phyloP scores from a whole-genome alignment of 345 rosid genomes.

The Garcia nutans region DNA sequence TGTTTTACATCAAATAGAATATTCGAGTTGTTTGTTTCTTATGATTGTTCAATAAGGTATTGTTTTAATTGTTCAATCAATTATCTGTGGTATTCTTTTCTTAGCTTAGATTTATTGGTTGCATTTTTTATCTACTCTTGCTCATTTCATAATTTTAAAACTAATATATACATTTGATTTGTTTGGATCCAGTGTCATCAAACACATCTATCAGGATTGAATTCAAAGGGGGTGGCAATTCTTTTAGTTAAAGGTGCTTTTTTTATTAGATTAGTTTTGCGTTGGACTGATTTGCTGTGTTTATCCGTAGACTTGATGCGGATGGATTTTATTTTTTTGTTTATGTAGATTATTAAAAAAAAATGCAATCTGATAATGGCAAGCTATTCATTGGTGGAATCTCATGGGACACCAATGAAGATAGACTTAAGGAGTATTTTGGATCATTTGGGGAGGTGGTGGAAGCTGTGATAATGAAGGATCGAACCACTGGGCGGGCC shows the following conservation, averaged over 20 bases:
- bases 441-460: conserved; percentile 82
- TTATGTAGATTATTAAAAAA: conserved; percentile 33
- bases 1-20: conserved; percentile 20
- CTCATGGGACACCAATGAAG: conserved; percentile 99
- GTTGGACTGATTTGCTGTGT: conserved; percentile 19
- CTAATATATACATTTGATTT: conserved; percentile 10
- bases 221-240: conserved; percentile 7
- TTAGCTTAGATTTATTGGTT: conserved; percentile 17
- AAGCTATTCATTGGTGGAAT: conserved; percentile 96
- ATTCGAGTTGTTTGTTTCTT: conserved; percentile 22
- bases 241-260: background rate
- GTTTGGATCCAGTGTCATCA: conserved; percentile 34
- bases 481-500: conserved; percentile 96
- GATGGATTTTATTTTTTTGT: background rate
- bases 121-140: background rate
- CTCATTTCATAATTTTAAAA: background rate
- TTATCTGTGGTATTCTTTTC: conserved; percentile 6
- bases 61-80: conserved; percentile 16
- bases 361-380: conserved; percentile 91
- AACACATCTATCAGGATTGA: conserved; percentile 9
- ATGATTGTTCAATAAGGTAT: conserved; percentile 41
- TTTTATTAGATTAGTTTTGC: background rate
- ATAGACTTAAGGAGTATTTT: conserved; percentile 86
- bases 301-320: conserved; percentile 1
- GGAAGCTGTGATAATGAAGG: conserved; percentile 98